Base-by-base conservation (phyloP, 345 rosid species). In the Carallia pectinifolia region DNA sequence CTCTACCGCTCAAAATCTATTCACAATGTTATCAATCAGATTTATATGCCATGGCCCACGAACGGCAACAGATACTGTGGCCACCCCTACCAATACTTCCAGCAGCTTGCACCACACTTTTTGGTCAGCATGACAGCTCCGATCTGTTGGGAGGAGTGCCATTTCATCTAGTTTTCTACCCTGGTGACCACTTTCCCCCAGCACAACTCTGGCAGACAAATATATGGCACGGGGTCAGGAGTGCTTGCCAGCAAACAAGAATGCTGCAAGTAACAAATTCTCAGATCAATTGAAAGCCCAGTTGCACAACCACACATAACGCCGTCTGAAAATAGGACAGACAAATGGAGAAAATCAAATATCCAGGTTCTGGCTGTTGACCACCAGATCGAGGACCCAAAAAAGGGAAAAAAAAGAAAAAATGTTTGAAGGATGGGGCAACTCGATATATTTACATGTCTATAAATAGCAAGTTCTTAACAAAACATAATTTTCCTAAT, bases 221-320 rank as follows among this genome's bases (percentile, higher is more conserved):
- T 74, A 67, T 27, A 74, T 68, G 0, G 77, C 55, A 37, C 58
- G 77, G 62, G 72, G 67, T 85, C 61, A 82, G 71, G 30, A 88
- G 86, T 30, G 84, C 81, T 80, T 91, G 98, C 17, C 90, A 86
- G 78, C 90, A 90, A 29, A 94, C 77, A 69, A 94, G 95, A 54
- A 94, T 74, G 86, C 98, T 94, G 88, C 76, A 74, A 7, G 17
- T 23, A 16, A 7, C 62, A 48, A 5, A 69, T 6, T 54, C 27
- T 58, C 6, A n/a, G 23, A 53, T 31, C 38, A 23, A 30, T 52
- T 40, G 61, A 10, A 5, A 64, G 38, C 13, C 19, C 50, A 15
- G 23, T 37, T 9, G 9, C 12, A 54, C 23, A 10, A 33, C 9
- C 13, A 18, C 6, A 19, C 39, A 37, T 40, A 34, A 16, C 40